Conservation (phyloP, 1,139 yeast genomes). For the Suzukiozyma palmioleophila region DNA sequence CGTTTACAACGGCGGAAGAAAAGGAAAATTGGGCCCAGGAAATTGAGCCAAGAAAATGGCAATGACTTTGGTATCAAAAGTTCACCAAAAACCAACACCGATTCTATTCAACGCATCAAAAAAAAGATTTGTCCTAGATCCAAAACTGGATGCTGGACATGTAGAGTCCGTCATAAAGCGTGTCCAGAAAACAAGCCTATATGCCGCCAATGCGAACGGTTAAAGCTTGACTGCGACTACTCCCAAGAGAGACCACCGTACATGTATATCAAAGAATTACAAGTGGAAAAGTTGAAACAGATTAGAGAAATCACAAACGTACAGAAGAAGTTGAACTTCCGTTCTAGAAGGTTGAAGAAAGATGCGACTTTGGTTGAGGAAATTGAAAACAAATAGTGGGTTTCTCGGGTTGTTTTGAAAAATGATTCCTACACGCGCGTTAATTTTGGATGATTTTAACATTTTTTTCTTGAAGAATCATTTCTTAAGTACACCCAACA, state of each 20-base stretch:
- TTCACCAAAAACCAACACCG: constrained; percentile 2
- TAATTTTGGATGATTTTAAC: background rate
- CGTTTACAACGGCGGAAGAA: too few species aligned
- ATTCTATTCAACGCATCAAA: constrained; percentile 6
- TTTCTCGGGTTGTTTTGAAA: background rate
- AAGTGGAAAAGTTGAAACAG: constrained; percentile 43
- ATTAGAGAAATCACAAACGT: constrained; percentile 39
- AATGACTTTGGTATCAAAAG: background rate
- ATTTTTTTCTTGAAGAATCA: background rate
- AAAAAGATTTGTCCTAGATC: constrained; percentile 35
- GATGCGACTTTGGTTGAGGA: background rate
- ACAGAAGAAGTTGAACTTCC: constrained; percentile 20
- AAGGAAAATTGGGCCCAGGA: too few species aligned
- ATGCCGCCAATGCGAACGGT: constrained; percentile 51
- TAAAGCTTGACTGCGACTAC: constrained; percentile 51
- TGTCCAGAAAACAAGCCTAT: constrained; percentile 59
- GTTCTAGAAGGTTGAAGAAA: constrained; percentile 7
- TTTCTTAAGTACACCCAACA: too few species aligned
- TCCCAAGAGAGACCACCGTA: constrained; percentile 51
- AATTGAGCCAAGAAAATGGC: too few species aligned
- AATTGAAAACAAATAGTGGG: too few species aligned
- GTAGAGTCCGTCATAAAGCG: constrained; percentile 60
- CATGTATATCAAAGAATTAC: constrained; percentile 40
- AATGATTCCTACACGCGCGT: constrained; percentile 4
- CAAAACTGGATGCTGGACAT: constrained; percentile 66